Conservation (phyloP, 2,329 filamentous ascomycete species). For the Penicillium sp. region DNA sequence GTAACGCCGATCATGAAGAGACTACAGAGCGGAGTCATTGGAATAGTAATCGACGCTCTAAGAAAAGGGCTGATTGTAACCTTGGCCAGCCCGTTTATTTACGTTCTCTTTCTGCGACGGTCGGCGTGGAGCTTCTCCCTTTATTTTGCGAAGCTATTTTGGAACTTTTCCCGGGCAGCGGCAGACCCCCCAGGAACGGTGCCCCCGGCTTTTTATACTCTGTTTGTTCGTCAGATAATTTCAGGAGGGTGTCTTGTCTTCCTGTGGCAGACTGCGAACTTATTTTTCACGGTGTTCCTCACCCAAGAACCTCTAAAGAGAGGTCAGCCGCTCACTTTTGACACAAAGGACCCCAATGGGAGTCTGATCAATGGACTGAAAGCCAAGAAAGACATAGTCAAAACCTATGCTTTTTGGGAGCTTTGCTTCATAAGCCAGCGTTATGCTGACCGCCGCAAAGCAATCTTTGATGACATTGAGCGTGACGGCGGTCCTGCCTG, state of each 20-base stretch:
- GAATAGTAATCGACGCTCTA: conserved; percentile 30
- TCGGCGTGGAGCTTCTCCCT: conserved; percentile 67
- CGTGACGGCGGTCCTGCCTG: conserved; percentile 75
- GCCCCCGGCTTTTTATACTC: conserved; percentile 55
- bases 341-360: conserved; percentile 87
- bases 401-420: conserved; percentile 89
- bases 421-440: conserved; percentile 72
- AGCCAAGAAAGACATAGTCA: conserved; percentile 73
- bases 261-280: conserved; percentile 74
- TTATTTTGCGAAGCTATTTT: conserved; percentile 66
- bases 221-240: conserved; percentile 54
- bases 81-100: conserved; percentile 53
- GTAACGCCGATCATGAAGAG: conserved; percentile 34
- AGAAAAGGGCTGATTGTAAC: conserved; percentile 37
- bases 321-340: conserved; percentile 73
- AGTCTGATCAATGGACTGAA: conserved; percentile 80
- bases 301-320: conserved; percentile 78
- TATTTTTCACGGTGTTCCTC: conserved; percentile 75
- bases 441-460: conserved; percentile 70
- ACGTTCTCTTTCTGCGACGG: conserved; percentile 59
- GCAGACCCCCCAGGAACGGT: conserved; percentile 53
- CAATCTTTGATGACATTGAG: conserved; percentile 83
- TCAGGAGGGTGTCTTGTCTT: conserved; percentile 65
- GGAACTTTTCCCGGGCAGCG: conserved; percentile 69
- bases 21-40: conserved; percentile 33